Percentiles rank a stretch among this genome's conserved stretches.
These are phyloP conservation scores for Phialophora chinensis DNA, from an alignment of 2,329 filamentous ascomycete genomes.

Conservation along the genomic window DNA sequence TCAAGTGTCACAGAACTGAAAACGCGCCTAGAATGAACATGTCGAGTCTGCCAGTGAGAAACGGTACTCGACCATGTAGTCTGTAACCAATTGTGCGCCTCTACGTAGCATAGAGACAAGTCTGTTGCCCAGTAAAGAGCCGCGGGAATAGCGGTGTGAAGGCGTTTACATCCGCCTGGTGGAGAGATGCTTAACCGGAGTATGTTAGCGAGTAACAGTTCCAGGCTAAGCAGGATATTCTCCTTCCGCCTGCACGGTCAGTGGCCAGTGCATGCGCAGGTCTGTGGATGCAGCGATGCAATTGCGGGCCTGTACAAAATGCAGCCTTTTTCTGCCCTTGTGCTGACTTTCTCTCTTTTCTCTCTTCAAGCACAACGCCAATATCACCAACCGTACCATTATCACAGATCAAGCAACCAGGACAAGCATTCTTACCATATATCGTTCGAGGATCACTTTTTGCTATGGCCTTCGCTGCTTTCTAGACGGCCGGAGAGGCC, in stretches of 20 bases:
- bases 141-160: constrained; percentile 27
- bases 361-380: constrained; percentile 40
- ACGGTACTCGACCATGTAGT: not conserved
- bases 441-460: constrained; percentile 72
- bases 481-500: constrained; percentile 82
- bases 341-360: constrained; percentile 36
- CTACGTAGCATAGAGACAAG: constrained; percentile 2
- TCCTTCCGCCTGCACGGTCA: constrained; percentile 9
- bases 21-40: not conserved
- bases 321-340: constrained; percentile 16
- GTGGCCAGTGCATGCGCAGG: constrained; percentile 9
- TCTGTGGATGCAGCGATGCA: not conserved
- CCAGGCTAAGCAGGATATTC: constrained; percentile 10
- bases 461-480: constrained; percentile 78
- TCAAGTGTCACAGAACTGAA: not conserved
- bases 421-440: constrained; percentile 52
- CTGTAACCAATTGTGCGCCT: constrained; percentile 14
- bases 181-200: constrained; percentile 10
- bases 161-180: constrained; percentile 8
- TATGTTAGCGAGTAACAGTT: constrained; percentile 10
- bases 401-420: constrained; percentile 16
- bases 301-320: constrained; percentile 5
- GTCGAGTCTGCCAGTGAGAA: not conserved
- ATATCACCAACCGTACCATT: constrained; percentile 24
- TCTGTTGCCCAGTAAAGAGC: constrained; percentile 5